Conservation (phyloP, 441 rosid genomes). For the Eruca vesicaria region DNA sequence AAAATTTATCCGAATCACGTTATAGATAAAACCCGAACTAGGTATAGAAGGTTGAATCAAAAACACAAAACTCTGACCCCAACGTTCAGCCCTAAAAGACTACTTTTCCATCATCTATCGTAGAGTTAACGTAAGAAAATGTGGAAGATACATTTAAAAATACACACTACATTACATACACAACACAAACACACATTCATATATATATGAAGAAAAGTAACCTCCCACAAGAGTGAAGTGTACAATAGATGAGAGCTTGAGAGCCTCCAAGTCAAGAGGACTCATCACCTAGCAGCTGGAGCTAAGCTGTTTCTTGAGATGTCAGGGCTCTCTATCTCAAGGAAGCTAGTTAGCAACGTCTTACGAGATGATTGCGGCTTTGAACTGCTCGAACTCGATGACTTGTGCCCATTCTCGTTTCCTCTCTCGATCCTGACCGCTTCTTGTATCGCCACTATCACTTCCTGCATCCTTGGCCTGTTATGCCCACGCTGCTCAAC, state of each 20-base stretch:
- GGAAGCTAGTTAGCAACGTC: slow-evolving; percentile 84
- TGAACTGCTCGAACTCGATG: slow-evolving; percentile 40
- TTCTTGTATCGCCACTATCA: slow-evolving; percentile 76
- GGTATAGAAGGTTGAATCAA: too few species aligned
- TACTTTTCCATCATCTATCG: not conserved
- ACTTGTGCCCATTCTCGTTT: slow-evolving; percentile 31
- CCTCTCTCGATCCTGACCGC: slow-evolving; percentile 78
- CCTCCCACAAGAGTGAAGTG: not conserved
- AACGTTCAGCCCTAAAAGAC: too few species aligned
- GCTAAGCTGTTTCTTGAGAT: slow-evolving; percentile 61
- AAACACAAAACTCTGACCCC: too few species aligned
- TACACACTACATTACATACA: slow-evolving; percentile 1
- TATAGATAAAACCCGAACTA: too few species aligned
- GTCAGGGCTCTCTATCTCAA: slow-evolving; percentile 84
- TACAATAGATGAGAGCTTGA: not conserved
- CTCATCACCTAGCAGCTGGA: slow-evolving; percentile 69
- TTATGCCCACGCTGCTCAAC: slow-evolving; percentile 64
- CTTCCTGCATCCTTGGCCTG: slow-evolving; percentile 89
- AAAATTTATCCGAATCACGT: too few species aligned
- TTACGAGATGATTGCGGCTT: slow-evolving; percentile 75
- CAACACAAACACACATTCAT: slow-evolving; percentile 6
- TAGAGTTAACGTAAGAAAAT: not conserved
- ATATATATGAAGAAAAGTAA: not conserved
- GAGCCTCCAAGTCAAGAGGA: slow-evolving; percentile 9
- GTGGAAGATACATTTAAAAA: not conserved